Evolutionary conservation across 257 asterid genomes (phyloP), one percentile per base, ranked within the genome.

Genomic region (Fraxinus cuspidata): DNA sequence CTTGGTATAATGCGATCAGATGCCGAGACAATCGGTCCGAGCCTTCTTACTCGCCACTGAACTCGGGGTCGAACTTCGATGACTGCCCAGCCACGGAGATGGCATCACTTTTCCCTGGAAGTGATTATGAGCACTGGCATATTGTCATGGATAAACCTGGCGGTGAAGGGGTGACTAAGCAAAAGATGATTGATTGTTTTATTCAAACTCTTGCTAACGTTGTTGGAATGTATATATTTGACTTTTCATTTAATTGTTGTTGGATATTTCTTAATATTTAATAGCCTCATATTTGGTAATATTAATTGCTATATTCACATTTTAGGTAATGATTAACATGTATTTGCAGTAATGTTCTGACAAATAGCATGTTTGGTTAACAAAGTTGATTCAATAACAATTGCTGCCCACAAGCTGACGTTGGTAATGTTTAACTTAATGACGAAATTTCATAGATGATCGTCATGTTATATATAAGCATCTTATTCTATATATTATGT

Each of bases 61-160:
- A 91, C 70, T 90, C 96, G 68, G 93, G 96, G 23, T 86, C 97
- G 40, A 90, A 88, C 80, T 87, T 86, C 84, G 87, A 90, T 84
- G 97, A 92, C 88, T 96, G 96, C 3, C 96, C 96, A 23, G 96
- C 98, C 31, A 93, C 96, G 29, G 98, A 95, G 80, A 88, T 95
- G 92, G 99, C 99, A 35, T 96, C 98, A 75, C 94, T 95, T 32
- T 93, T 93, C 78, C 99, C 98, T 0, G 99, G 98, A 0, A 91
- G 98, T 78, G 99, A 94, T 74, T 94, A 94, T 35, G 96, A 94
- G 86, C 99, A 92, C 82, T 94, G 98, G 99, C 97, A 92, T 19
- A 92, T 94, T 27, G 97, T 94, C 73, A 92, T 94, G 96, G 99
- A 94, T 78, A 91, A 92, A 85, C 99, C 97, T 10, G 99, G 98